These are phyloP conservation scores for Avena sativa DNA, from an alignment of 176 grass and related monocot genomes.

Conservation along the genomic window DNA sequence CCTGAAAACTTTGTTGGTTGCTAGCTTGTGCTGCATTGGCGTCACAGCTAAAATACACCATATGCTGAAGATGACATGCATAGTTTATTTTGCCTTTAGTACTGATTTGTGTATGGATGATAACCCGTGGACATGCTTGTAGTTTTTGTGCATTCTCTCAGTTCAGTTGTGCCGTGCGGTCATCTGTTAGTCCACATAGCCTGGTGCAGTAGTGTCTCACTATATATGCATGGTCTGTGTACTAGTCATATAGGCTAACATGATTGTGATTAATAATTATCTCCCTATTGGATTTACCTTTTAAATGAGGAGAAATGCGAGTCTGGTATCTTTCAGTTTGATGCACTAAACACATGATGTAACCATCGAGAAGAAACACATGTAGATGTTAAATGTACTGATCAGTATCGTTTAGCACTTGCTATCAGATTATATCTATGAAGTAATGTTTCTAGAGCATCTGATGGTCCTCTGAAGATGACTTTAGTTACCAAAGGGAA, in stretches of 20 bases:
- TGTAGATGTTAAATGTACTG: not conserved
- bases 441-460: not conserved
- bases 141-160: conserved; percentile 20
- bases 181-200: conserved; percentile 39
- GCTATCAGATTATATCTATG: conserved; percentile 1
- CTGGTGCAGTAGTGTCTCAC: not conserved
- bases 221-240: conserved; percentile 6
- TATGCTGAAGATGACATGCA: conserved; percentile 16
- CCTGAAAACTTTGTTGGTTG: not conserved
- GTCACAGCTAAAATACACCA: not conserved
- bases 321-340: not conserved
- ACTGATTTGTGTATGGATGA: not conserved
- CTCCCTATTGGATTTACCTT: too few relatives aligned
- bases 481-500: not conserved
- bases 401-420: not conserved
- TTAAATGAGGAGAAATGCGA: too few relatives aligned
- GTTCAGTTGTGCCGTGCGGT: conserved; percentile 37
- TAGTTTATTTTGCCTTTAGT: conserved; percentile 9
- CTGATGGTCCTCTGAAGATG: conserved; percentile 24
- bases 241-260: conserved; percentile 4
- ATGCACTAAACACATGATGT: conserved; percentile 26
- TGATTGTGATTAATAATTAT: conserved; percentile 32
- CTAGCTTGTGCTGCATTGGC: conserved; percentile 15
- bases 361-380: not conserved
- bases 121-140: not conserved